These are phyloP conservation scores for Metarhizium sp. DNA, from an alignment of 2,329 filamentous ascomycete species.

Conservation along the genomic window DNA sequence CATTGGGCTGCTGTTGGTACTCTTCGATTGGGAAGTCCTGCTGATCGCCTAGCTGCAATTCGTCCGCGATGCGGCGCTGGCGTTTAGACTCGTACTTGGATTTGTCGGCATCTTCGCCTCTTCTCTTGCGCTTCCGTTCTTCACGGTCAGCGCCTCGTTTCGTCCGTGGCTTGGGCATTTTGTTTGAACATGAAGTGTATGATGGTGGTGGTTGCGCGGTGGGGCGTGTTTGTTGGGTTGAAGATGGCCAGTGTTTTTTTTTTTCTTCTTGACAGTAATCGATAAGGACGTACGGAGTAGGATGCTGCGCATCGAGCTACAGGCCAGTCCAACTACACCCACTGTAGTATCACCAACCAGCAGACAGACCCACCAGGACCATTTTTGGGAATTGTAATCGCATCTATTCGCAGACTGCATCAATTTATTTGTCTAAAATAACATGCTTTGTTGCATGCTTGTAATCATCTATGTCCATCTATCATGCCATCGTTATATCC, in stretches of 20 bases:
- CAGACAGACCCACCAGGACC: too few relatives aligned
- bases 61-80: conserved; percentile 11
- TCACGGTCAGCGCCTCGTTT: conserved; percentile 30
- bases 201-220: neutral
- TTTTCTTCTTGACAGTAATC: neutral
- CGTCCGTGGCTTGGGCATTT: conserved; percentile 35
- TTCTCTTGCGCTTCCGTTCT: conserved; percentile 30
- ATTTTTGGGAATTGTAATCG: too few relatives aligned
- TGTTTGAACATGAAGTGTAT: conserved; percentile 4
- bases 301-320: too few relatives aligned
- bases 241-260: neutral
- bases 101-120: conserved; percentile 9
- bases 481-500: neutral
- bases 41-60: neutral
- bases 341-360: too few relatives aligned
- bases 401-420: too few relatives aligned
- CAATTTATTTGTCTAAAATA: too few relatives aligned
- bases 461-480: neutral
- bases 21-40: conserved; percentile 9
- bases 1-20: conserved; percentile 13
- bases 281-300: neutral
- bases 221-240: neutral
- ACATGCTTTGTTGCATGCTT: too few relatives aligned
- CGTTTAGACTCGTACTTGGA: conserved; percentile 14
- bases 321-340: too few relatives aligned